These are phyloP conservation scores for Diplodia intermedia DNA, from an alignment of 2,329 filamentous ascomycete genomes.

Conservation along the genomic window DNA sequence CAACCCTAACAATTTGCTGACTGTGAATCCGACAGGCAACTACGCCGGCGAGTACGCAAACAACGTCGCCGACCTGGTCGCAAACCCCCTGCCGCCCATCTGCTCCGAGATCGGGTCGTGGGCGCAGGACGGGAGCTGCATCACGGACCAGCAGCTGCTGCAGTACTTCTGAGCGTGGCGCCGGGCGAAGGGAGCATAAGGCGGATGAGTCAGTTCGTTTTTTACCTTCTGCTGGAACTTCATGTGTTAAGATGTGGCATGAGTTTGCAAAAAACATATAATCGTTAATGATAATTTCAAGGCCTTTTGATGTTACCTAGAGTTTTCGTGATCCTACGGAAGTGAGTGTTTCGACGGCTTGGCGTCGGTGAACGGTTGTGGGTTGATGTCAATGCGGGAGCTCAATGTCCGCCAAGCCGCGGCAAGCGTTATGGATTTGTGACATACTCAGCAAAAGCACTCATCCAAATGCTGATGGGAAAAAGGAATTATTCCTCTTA, in stretches of 20 bases:
- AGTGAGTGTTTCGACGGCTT: too few species aligned
- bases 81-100: constrained; percentile 22
- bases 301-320: background rate
- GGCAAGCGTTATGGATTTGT: too few species aligned
- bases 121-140: constrained; percentile 10
- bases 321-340: too few species aligned
- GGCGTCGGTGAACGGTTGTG: too few species aligned
- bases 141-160: constrained; percentile 12
- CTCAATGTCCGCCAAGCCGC: too few species aligned
- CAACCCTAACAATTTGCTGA: constrained; percentile 53
- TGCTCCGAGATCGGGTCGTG: constrained; percentile 14
- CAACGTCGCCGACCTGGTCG: constrained; percentile 53
- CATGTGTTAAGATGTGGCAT: background rate
- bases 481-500: too few species aligned
- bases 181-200: background rate
- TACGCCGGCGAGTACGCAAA: constrained; percentile 59
- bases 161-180: background rate
- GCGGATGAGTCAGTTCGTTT: background rate
- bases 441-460: too few species aligned
- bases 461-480: too few species aligned
- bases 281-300: background rate
- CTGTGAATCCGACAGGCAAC: constrained; percentile 59
- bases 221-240: background rate
- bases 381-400: too few species aligned
- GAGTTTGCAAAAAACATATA: background rate